Base-by-base conservation (phyloP, 2,329 filamentous ascomycete genomes). In the Ophiocordyceps camponoti-rufipedis region DNA sequence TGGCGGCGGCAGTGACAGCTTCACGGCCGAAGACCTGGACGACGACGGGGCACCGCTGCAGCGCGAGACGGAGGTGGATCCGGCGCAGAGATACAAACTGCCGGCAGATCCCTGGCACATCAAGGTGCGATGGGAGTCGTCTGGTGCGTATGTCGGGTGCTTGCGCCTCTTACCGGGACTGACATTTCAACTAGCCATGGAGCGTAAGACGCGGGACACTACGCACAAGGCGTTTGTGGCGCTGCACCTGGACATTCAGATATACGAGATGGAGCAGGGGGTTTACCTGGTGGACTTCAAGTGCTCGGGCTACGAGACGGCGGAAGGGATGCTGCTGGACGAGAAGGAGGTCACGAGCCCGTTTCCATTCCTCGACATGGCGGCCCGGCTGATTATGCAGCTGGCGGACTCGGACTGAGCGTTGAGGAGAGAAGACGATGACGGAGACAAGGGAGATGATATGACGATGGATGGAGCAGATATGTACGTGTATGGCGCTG, bases 251-350 rank as follows among this genome's bases (percentile, higher is more conserved):
- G 88, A 94, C 52, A 95, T 98, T 51, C 91, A 95, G 60, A 80
- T 95, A 44, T 95, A 95, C 63, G 82, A 87, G 58, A 87, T 96
- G 69, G 89, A 96, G 61, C 78, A 80, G 47, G 82, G 85, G 46
- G 89, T 91, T 52, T 96, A 89, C 62, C 80, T 98, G 50, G 91
- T 98, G 43, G 91, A 98, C 61, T 98, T 98, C 71, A 96, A 95
- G 61, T 96, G 89, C 61, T 88, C 91, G 13, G 91, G 91, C 18
- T 98, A 98, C 64, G 91, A 98, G 66, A 85, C 74, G 42, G 57
- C 69, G 12, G 70, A 91, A 46, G 81, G 89, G 43, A 77, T 81
- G 52, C 67, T 82, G 44, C 67, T 87, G 44, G 86, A 91, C 55
- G 87, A 95, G 65, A 96, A 96, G 72, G 84, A 94, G 56, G 86